These are phyloP conservation scores for Sporothrix dimorphospora DNA, from an alignment of 2,329 filamentous ascomycete species.

Conservation along the genomic window DNA sequence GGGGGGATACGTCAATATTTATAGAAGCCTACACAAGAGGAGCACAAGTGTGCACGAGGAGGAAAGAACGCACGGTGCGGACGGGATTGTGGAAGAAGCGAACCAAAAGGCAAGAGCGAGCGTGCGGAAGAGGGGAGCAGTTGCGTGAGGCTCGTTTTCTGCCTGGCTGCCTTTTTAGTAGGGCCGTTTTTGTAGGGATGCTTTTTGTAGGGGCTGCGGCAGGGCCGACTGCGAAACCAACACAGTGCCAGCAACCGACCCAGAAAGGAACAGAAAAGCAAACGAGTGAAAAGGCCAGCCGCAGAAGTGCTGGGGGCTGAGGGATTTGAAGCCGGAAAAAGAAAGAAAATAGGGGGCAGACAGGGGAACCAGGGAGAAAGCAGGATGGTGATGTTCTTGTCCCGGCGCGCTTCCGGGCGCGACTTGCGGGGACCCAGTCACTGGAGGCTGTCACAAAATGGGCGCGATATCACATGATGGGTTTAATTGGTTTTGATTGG, in stretches of 20 bases:
- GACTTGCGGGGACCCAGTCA: not conserved
- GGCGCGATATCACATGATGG: not conserved
- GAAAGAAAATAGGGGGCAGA: slow-evolving; percentile 11
- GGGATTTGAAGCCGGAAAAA: slow-evolving; percentile 8
- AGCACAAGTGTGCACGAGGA: slow-evolving; percentile 7
- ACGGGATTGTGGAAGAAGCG: not conserved
- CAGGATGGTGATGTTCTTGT: slow-evolving; percentile 17
- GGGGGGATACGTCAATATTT: slow-evolving; percentile 21
- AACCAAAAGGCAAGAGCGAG: not conserved
- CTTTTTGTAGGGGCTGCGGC: not conserved
- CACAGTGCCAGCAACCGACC: not conserved
- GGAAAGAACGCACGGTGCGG: slow-evolving; percentile 20
- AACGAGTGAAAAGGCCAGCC: not conserved
- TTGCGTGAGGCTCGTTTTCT: slow-evolving; percentile 13
- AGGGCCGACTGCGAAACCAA: not conserved
- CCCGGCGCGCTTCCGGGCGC: not conserved
- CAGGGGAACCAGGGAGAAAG: not conserved
- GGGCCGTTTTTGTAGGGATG: not conserved
- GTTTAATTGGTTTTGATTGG: not conserved
- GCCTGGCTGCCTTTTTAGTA: slow-evolving; percentile 21
- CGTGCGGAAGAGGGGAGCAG: not conserved
- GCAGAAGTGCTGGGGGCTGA: not conserved
- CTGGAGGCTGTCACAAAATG: not conserved
- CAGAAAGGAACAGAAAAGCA: not conserved
- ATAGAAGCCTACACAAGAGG: slow-evolving; percentile 10